Evolutionary conservation across 306 rosid species (phyloP), one percentile per base, ranked within the genome.

Genomic region (Clitoria ternatea): DNA sequence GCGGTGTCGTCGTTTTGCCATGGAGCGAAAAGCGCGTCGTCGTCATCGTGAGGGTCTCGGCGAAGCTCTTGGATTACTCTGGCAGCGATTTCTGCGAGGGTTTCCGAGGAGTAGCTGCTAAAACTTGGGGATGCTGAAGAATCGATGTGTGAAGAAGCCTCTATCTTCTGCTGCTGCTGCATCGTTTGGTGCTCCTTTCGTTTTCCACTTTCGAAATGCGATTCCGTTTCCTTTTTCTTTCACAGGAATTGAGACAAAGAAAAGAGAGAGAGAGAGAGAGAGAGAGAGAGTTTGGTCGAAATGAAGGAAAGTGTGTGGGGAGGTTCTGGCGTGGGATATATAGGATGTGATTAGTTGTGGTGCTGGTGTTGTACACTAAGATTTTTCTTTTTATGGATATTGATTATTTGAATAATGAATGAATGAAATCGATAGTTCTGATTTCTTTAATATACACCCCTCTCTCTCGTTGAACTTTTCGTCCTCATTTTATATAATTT

Each of bases 11-110:
- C 81, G 5, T 44, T 61, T 29, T 72, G 64, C 82, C 85, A 83
- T 0, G 82, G 65, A 2, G 60, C 77, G 35, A 61, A 77, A 44
- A 78, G 60, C 2, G 54, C 35, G 30, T 72, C 79, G 26, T 67
- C 77, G 15, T 62, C 73, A 57, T 70, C 70, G 43, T 61, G 57
- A 9, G 82, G 47, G 22, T 83, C 88, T 0, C 23, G 63, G 1
- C 89, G 81, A 9, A 89, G 50, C 75, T 94, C 96, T 23, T 53
- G 30, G 32, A 94, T 88, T 2, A 89, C 99, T 23, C 97, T 65
- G 9, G 99, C 91, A 12, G 99, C 99, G 63, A 94, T 94, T 18
- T 94, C 92, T 1, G 96, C 95, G 5, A 91, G 87, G 2, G 86
- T 76, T n/a, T 82, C 91, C 1, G 95, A 89, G 0, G 97, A 91